Evolutionary conservation across 1,139 yeast species (phyloP), one percentile per base, ranked within the genome.

Genomic region (Pichia sp.): DNA sequence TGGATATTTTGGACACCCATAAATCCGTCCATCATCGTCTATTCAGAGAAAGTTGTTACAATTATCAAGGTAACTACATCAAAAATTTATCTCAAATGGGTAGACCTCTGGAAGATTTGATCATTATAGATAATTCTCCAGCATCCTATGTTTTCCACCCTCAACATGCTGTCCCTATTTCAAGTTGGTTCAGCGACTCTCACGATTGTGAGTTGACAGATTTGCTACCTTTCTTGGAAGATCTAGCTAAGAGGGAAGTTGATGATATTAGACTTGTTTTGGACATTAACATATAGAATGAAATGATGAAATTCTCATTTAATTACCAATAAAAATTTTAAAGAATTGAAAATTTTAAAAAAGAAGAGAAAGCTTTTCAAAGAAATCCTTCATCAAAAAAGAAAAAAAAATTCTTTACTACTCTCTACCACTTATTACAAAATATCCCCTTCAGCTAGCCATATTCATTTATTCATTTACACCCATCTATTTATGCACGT

Each of bases 141-240:
- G 96, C 98, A 6, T 89, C 97, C 13, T 93, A 95, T 70, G 84
- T 92, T 55, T 89, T 93, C 77, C 99, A 93, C 69, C 99, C 99
- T 29, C 96, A 90, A 68, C 97, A 93, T 74, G 96, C 98, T 13
- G 87, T 95, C 45, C 99, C 99, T n/a, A 89, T 93, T 38, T 89
- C 97, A 60, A 85, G 95, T 70, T 93, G 99, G 99, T 93, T 95
- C 75, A 89, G 97, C 63, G 99, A 93, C 73, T 85, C 95, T 45
- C 99, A 93, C 70, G 99, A 93, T 70, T 92, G 92, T 68, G 99
- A 93, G 75, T 77, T 93, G 64, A 72, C 89, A 60, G 99, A 93
- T 72, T 82, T 93, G 72, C 75, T 95, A 57, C 99, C 99, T 15
- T 84, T 95, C 62, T 77, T 93, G 64, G 89, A 90, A 69, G 99